Evolutionary conservation across 257 asterid genomes (phyloP), one percentile per base, ranked within the genome.

Genomic region (Solanum clarkiae): DNA sequence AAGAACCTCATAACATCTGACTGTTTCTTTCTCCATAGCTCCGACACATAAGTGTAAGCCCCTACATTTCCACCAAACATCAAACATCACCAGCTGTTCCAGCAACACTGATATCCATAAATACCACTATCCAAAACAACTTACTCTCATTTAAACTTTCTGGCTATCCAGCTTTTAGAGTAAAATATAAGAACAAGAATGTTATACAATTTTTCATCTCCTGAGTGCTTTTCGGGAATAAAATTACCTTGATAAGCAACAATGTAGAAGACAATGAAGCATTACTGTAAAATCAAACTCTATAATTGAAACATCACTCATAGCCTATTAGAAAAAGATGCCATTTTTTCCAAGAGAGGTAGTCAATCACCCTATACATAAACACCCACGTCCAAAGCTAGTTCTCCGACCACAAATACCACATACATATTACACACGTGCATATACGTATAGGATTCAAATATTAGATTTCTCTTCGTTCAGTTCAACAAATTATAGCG

Each of bases 11-110:
- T 77, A 17, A 77, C 82, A 77, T 77, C 82, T 26, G 82, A 77
- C 82, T 77, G 82, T 45, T 77, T 77, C 82, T 77, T 77, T 65
- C 82, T 77, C 65, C 63, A 51, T 77, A 77, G 82, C 82, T 77
- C 82, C 5, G 65, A 77, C 82, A 77, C 63, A 5, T 51, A 77
- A 16, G 82, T 77, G 82, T 51, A 77, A 51, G 82, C 82, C 20
- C 82, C 82, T 77, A 10, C 13, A 77, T 26, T 77, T 15, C 26
- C 63, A 75, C 62, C 59, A 75, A 49, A 14, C 14, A 10, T 49
- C 44, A 75, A 75, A 24, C 15, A 75, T 16, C 44, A 47, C n/a
- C n/a, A 20, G 10, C 60, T 74, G 49, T 74, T 14, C 44, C 14
- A 74, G 56, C 20, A 45, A 45, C 8, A 45, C 56, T 4, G 0